Conservation (phyloP, 768 basidiomycete species). For the Daedaleopsis nitida region DNA sequence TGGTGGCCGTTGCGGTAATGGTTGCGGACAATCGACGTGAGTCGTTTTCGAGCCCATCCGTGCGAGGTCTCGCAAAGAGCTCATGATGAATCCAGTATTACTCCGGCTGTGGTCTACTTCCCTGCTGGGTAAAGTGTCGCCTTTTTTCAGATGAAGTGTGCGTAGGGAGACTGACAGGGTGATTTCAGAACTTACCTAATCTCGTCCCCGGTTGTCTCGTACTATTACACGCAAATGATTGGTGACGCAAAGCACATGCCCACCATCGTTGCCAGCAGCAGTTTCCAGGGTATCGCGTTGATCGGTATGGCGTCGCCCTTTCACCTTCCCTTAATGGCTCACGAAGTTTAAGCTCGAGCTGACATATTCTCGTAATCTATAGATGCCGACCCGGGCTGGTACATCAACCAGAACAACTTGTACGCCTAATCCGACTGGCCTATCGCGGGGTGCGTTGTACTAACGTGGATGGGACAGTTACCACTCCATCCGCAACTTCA, state of each 20-base stretch:
- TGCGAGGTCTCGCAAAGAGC: not conserved
- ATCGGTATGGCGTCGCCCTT: conserved; percentile 55
- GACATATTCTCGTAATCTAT: not conserved
- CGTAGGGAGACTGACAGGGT: not conserved
- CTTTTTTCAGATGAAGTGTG: not conserved
- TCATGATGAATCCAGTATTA: conserved; percentile 30
- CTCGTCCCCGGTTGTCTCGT: conserved; percentile 56
- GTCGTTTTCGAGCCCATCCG: not conserved
- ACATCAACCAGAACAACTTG: conserved; percentile 49
- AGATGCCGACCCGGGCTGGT: conserved; percentile 41
- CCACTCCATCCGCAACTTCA: conserved; percentile 73
- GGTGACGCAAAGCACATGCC: conserved; percentile 73
- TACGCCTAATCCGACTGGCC: not conserved
- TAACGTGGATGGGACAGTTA: conserved; percentile 33
- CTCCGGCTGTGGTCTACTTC: conserved; percentile 77
- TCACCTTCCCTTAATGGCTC: not conserved
- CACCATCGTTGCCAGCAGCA: conserved; percentile 60
- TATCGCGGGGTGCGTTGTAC: not conserved
- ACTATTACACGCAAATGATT: conserved; percentile 78
- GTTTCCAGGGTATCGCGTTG: conserved; percentile 70
- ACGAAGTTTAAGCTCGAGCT: not conserved
- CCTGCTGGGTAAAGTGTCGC: conserved; percentile 54
- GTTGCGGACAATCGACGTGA: conserved; percentile 60
- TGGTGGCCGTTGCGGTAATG: conserved; percentile 60
- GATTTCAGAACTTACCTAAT: conserved; percentile 62